These are phyloP conservation scores for Perilla frutescens DNA, from an alignment of 257 asterid species.

Conservation along the genomic window DNA sequence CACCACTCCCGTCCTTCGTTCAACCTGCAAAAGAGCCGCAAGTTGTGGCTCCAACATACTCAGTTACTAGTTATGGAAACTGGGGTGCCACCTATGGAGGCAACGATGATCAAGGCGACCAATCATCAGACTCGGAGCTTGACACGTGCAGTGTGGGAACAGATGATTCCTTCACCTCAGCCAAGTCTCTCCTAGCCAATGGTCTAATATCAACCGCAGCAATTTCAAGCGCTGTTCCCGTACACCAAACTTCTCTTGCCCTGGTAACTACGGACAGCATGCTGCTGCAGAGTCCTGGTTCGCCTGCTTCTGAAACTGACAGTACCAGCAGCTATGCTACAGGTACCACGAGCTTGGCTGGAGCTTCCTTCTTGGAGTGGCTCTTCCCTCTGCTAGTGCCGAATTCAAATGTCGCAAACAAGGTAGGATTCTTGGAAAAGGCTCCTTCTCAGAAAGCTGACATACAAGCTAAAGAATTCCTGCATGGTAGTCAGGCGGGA, in stretches of 20 bases:
- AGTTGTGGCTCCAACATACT: constrained; percentile 31
- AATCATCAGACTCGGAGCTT: constrained; percentile 49
- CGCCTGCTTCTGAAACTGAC: constrained; percentile 65
- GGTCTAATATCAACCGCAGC: constrained; percentile 48
- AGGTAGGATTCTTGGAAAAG: constrained; percentile 38
- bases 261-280: constrained; percentile 24
- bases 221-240: constrained; percentile 53
- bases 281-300: constrained; percentile 48
- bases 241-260: constrained; percentile 39
- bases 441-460: constrained; percentile 36
- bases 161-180: constrained; percentile 61
- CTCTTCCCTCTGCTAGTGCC: constrained; percentile 72
- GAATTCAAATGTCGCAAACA: constrained; percentile 39
- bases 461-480: constrained; percentile 34
- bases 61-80: constrained; percentile 32
- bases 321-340: constrained; percentile 57
- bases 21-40: constrained; percentile 24
- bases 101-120: constrained; percentile 19
- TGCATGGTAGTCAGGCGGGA: constrained; percentile 42
- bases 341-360: constrained; percentile 60
- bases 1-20: constrained; percentile 56
- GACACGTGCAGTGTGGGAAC: constrained; percentile 51
- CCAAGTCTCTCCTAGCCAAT: constrained; percentile 63
- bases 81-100: constrained; percentile 29
- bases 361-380: constrained; percentile 84